Evolutionary conservation across 805 yeast genomes (phyloP).

Genomic region (Ogataea trehalophila): DNA sequence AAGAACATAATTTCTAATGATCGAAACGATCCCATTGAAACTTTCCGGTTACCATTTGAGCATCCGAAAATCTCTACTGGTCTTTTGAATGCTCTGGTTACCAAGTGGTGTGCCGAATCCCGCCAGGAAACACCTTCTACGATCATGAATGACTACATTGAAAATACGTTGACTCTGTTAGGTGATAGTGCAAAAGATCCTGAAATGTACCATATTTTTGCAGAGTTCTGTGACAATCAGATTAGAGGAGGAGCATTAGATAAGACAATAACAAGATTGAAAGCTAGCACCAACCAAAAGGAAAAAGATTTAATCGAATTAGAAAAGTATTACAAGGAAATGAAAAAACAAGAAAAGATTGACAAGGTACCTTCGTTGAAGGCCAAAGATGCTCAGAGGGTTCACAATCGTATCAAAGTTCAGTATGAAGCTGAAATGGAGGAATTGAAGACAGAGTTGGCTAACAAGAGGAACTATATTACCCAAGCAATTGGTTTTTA

Average conservation of each 20-base stretch:
- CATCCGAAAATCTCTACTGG: constrained; percentile 13
- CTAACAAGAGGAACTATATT: constrained; percentile 34
- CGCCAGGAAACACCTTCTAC: constrained; percentile 59
- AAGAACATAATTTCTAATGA: constrained; percentile 26
- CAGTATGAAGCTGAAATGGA: constrained; percentile 47
- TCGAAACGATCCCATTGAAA: constrained; percentile 3
- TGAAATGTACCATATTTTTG: constrained; percentile 53
- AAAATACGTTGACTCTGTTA: constrained; percentile 28
- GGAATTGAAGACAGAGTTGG: constrained; percentile 37
- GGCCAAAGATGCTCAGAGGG: constrained; percentile 39
- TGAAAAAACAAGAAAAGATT: constrained; percentile 42
- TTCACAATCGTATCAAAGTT: constrained; percentile 42
- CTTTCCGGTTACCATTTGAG: constrained; percentile 1
- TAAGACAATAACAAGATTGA: constrained; percentile 40
- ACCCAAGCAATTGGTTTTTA: constrained; percentile 55
- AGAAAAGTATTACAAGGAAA: constrained; percentile 37
- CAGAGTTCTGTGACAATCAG: constrained; percentile 69
- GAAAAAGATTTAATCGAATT: constrained; percentile 46
- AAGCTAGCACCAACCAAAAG: constrained; percentile 27
- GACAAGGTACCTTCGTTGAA: constrained; percentile 8
- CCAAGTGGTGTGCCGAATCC: constrained; percentile 69
- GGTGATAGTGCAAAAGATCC: constrained; percentile 27
- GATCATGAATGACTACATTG: constrained; percentile 55
- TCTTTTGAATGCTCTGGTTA: constrained; percentile 34
- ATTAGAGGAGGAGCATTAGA: constrained; percentile 39